phyloP scores from a whole-genome alignment of 2,329 filamentous ascomycete species.

The Fusarium heterosporum region DNA sequence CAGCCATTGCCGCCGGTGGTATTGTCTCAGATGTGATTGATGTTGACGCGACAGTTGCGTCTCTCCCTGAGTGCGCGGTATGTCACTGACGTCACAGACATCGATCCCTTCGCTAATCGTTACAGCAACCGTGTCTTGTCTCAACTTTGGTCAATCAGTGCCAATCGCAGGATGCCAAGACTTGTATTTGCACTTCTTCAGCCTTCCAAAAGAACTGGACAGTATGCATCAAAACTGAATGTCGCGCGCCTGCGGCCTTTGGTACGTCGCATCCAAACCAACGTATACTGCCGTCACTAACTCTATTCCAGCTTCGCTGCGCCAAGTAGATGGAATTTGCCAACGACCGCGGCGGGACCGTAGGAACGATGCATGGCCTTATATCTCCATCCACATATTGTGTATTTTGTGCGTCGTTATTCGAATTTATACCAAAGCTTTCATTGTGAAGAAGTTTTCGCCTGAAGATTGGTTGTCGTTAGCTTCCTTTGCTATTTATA shows the following conservation, averaged over 20 bases:
- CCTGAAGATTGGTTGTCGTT: conserved; percentile 14
- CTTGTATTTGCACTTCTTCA: neutral
- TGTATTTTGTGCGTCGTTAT: conserved; percentile 13
- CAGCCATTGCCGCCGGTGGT: neutral
- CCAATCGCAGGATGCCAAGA: neutral
- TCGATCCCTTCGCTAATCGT: neutral
- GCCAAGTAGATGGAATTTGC: conserved; percentile 5
- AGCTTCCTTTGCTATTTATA: conserved; percentile 2
- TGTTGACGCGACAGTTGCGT: neutral
- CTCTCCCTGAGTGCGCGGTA: neutral
- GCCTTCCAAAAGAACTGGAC: neutral
- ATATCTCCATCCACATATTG: conserved; percentile 12
- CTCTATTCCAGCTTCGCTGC: neutral
- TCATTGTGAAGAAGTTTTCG: conserved; percentile 10
- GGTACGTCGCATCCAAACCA: neutral
- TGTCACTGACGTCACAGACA: neutral
- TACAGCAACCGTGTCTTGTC: neutral
- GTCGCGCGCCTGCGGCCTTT: conserved; percentile 1
- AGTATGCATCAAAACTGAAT: neutral
- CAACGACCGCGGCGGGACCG: conserved; percentile 16
- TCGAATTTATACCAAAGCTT: conserved; percentile 15
- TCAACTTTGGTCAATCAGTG: neutral
- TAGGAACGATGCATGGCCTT: conserved; percentile 15
- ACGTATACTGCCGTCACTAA: neutral
- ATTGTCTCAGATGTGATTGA: neutral